Conservation (phyloP, 2,329 filamentous ascomycete genomes). For the Aaosphaeria arxii region DNA sequence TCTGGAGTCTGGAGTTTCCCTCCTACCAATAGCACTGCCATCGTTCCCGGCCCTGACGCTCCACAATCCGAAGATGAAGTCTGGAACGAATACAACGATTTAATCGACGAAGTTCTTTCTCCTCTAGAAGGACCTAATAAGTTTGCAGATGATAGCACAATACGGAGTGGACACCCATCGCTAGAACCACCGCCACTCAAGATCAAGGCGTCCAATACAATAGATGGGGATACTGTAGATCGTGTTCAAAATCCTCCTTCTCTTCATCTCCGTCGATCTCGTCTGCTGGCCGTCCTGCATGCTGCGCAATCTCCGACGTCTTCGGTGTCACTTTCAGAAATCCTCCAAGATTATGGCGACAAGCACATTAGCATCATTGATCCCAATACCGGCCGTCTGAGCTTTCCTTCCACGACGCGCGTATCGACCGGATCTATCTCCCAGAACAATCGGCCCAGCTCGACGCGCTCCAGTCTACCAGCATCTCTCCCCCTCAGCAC, state of each 20-base stretch:
- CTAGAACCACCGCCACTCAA: conserved; percentile 28
- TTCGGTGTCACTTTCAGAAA: conserved; percentile 53
- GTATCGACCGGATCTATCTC: conserved; percentile 26
- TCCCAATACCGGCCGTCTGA: conserved; percentile 36
- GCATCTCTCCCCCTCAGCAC: conserved; percentile 25
- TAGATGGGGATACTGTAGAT: conserved; percentile 28
- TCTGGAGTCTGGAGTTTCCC: conserved; percentile 60
- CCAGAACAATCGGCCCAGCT: conserved; percentile 17
- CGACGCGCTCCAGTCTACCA: conserved; percentile 34
- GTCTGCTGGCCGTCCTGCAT: conserved; percentile 50
- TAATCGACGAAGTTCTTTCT: conserved; percentile 69
- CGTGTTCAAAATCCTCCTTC: conserved; percentile 29
- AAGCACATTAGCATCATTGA: conserved; percentile 36
- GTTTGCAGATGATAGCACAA: not conserved
- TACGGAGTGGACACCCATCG: conserved; percentile 10
- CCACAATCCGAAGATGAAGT: conserved; percentile 78
- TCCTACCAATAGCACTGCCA: conserved; percentile 57
- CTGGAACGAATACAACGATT: conserved; percentile 91
- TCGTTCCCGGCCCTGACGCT: conserved; percentile 61
- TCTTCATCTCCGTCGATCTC: conserved; percentile 48
- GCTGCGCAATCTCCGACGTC: conserved; percentile 49
- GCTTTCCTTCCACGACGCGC: conserved; percentile 30
- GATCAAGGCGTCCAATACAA: conserved; percentile 16
- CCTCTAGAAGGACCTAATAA: conserved; percentile 23
- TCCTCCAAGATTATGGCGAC: conserved; percentile 51